Base-by-base conservation (phyloP, 192 early-diverging fungal species). In the Backusella australiensis region DNA sequence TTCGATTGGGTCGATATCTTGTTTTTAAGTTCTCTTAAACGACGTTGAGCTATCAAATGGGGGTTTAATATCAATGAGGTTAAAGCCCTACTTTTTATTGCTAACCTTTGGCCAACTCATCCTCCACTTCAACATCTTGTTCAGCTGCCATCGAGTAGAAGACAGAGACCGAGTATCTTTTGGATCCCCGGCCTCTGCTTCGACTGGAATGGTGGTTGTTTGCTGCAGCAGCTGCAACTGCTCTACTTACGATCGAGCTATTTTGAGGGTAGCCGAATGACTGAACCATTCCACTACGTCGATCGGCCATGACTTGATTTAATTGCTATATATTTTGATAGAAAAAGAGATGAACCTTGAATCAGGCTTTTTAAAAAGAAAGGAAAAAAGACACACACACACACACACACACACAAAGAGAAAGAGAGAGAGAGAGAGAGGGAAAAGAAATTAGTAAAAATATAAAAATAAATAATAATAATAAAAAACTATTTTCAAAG, bases 1-100 rank as follows among this genome's bases (percentile, higher is more conserved):
- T 97, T 97, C 6, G 94, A 96, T 83, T 97, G 96, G 17, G 90
- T 83, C 29, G 96, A 97, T 69, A 97, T 96, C 67, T 91, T 89
- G 44, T 89, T 86, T 82, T 97, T 97, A 69, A 97, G 84, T 79
- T 97, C 95, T 53, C 94, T 83, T 65, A 97, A 87, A 7, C 88
- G 87, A 59, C 91, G 89, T 83, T 97, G 96, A 11, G 94, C 96
- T 93, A 17, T 32, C 26, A 53, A 59, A 21, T 3, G 0, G n/a
- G 14, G n/a, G 32, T 32, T 46, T 9, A 41, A 15, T 44, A 46
- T 23, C 23, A 71, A n/a, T 29, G 32, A 44, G 29, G 32, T 1
- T 3, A 32, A 41, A 12, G 8, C 38, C 9, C 2, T 39, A 0
- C 9, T 39, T 0, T 39, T 2, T 39, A 11, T 39, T 0, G 8